Conservation (phyloP, 257 asterid genomes). For the Nicotiana knightiana region DNA sequence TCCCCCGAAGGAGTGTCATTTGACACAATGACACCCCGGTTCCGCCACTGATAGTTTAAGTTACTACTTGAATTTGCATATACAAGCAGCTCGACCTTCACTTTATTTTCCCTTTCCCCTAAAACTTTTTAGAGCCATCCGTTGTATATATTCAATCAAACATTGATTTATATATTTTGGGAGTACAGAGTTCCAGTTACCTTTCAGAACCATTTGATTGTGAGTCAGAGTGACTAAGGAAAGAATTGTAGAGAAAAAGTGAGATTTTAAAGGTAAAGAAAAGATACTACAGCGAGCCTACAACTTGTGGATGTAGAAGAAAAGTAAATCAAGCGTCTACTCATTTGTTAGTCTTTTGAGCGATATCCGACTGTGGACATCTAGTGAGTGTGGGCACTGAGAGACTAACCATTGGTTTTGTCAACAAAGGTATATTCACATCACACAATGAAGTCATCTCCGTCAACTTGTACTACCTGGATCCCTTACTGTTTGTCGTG, state of each 20-base stretch:
- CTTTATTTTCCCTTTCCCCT: not conserved
- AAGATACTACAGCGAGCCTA: not conserved
- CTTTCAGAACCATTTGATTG: not conserved
- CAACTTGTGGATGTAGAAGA: not conserved
- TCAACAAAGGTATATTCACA: too few relatives aligned
- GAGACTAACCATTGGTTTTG: too few relatives aligned
- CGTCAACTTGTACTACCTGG: not conserved
- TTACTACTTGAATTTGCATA: not conserved
- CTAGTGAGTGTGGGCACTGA: too few relatives aligned
- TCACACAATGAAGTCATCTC: not conserved
- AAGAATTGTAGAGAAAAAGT: not conserved
- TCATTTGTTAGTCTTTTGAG: not conserved
- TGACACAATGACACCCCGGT: too few relatives aligned
- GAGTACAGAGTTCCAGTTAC: not conserved
- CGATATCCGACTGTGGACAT: not conserved
- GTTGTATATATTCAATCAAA: not conserved
- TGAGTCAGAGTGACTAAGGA: not conserved
- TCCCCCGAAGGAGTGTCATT: too few relatives aligned
- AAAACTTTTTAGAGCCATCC: not conserved
- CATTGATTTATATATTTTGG: not conserved
- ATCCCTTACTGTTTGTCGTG: not conserved
- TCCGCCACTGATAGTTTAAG: not conserved
- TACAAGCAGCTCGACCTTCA: not conserved
- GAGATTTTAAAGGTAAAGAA: not conserved
- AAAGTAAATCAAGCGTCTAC: not conserved